Conservation (phyloP, 2,329 filamentous ascomycete species). For the Lecanosticta acicola region DNA sequence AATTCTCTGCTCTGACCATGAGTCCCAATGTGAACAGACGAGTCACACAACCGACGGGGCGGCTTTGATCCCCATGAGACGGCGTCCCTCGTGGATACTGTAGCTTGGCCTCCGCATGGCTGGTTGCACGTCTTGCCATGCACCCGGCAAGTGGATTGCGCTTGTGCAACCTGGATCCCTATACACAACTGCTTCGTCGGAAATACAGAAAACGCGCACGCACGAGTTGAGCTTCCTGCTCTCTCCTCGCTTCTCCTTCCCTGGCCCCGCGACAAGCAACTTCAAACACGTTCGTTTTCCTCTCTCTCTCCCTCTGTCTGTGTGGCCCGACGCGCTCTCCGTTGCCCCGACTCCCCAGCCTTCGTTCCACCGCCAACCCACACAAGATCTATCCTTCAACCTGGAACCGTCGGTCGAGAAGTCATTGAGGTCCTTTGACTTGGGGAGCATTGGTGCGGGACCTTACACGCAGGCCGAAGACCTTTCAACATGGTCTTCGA, state of each 20-base stretch:
- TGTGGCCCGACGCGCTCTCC: neutral
- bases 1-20: neutral
- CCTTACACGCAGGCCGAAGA: too few relatives aligned
- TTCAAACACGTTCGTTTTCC: neutral
- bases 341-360: neutral
- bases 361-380: neutral
- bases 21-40: neutral
- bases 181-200: neutral
- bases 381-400: neutral
- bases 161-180: neutral
- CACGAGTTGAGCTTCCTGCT: too few relatives aligned
- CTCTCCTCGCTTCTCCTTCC: too few relatives aligned
- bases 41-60: neutral
- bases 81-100: neutral
- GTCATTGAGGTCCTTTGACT: too few relatives aligned
- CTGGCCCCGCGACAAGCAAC: neutral
- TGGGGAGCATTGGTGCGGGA: too few relatives aligned
- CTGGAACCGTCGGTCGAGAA: too few relatives aligned
- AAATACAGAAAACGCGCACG: too few relatives aligned
- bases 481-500: slow-evolving; percentile 16
- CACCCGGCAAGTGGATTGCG: neutral
- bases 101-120: too few relatives aligned
- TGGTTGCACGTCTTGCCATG: neutral
- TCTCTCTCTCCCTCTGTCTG: neutral
- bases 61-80: neutral